Percentiles rank a stretch among this genome's conserved stretches.
Conservation (phyloP, 805 yeast species). For the Kregervanrija fluxuum region DNA sequence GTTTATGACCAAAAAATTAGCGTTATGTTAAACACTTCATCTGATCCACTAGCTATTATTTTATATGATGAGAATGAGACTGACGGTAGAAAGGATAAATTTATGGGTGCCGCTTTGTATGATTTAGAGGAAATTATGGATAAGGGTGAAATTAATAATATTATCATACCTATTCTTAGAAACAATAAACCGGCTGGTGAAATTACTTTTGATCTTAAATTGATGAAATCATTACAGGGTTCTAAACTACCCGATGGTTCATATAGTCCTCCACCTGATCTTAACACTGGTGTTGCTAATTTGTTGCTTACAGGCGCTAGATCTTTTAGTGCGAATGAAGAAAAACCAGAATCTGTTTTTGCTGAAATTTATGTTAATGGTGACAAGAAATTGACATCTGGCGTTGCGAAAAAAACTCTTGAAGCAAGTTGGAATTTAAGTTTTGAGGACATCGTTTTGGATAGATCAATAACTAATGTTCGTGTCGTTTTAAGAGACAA, state of each 20-base stretch:
- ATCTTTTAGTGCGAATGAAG: slow-evolving; percentile 34
- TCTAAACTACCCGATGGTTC: slow-evolving; percentile 71
- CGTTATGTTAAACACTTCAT: slow-evolving; percentile 62
- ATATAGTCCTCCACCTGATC: slow-evolving; percentile 77
- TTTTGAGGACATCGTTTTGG: slow-evolving; percentile 57
- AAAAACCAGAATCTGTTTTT: slow-evolving; percentile 49
- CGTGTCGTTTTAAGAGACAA: slow-evolving; percentile 62
- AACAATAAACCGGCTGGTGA: slow-evolving; percentile 82
- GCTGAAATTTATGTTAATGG: slow-evolving; percentile 67
- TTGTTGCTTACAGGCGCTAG: slow-evolving; percentile 62
- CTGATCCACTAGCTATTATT: slow-evolving; percentile 74
- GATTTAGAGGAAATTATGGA: slow-evolving; percentile 62
- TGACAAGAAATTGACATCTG: slow-evolving; percentile 50
- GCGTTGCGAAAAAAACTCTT: slow-evolving; percentile 50
- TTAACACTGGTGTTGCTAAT: slow-evolving; percentile 86
- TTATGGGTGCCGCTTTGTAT: slow-evolving; percentile 68
- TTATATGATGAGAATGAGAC: slow-evolving; percentile 61
- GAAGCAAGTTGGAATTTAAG: slow-evolving; percentile 60
- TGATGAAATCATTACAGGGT: slow-evolving; percentile 66
- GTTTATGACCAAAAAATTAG: slow-evolving; percentile 77
- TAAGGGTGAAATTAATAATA: slow-evolving; percentile 40
- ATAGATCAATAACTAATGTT: slow-evolving; percentile 62
- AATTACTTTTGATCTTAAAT: slow-evolving; percentile 60
- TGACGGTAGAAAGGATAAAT: slow-evolving; percentile 67
- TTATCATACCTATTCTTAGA: slow-evolving; percentile 55